Evolutionary conservation across 2,329 filamentous ascomycete genomes (phyloP).

Genomic region (Trichoderma citrinoviride): DNA sequence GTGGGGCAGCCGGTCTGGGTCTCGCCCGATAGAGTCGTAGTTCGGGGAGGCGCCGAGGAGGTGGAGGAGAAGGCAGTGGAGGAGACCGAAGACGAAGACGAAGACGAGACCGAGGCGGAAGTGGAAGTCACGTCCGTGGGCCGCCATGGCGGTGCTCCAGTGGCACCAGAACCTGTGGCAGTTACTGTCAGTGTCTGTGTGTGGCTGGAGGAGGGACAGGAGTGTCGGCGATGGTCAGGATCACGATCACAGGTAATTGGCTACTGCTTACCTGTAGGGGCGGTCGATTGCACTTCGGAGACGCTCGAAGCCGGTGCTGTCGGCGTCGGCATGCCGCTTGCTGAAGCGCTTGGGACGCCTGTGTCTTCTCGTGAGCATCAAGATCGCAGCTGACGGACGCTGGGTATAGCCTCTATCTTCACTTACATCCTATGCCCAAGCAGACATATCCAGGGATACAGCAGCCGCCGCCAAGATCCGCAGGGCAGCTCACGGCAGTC

Average conservation of each 20-base stretch:
- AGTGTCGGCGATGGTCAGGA: constrained; percentile 40
- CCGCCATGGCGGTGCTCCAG: constrained; percentile 47
- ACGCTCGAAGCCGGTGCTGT: constrained; percentile 31
- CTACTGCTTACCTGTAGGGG: constrained; percentile 35
- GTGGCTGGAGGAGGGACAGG: constrained; percentile 37
- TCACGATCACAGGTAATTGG: constrained; percentile 44
- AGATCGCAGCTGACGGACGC: too few species aligned
- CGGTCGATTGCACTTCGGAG: constrained; percentile 41
- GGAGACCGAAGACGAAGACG: not conserved
- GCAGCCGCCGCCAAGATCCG: constrained; percentile 68
- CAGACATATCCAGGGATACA: constrained; percentile 72
- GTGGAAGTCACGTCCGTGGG: constrained; percentile 31
- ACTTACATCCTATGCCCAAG: constrained; percentile 67
- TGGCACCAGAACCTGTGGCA: constrained; percentile 38
- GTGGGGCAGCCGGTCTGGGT: constrained; percentile 65
- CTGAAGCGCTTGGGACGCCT: constrained; percentile 37
- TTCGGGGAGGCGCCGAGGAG: not conserved
- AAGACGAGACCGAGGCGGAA: not conserved
- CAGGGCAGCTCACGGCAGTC: constrained; percentile 63
- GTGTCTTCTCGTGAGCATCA: not conserved
- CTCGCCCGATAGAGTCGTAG: not conserved
- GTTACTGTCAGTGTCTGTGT: constrained; percentile 39
- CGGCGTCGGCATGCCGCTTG: constrained; percentile 27
- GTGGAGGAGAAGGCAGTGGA: not conserved
- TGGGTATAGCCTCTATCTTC: not conserved